phyloP scores from a whole-genome alignment of 1,284 basidiomycete species.

The Inonotus obliquus region DNA sequence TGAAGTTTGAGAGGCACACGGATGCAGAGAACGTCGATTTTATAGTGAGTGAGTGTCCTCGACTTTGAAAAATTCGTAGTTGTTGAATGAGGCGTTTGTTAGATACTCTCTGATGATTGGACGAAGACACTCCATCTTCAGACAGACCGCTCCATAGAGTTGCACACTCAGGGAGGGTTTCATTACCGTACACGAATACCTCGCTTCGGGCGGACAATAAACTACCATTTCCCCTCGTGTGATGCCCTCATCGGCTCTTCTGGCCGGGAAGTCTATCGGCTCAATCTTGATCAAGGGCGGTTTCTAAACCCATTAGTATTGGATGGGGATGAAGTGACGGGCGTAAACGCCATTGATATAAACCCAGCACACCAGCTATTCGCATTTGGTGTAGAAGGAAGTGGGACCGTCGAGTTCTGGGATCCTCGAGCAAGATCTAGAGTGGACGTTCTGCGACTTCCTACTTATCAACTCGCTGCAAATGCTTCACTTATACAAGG shows the following conservation, averaged over 20 bases:
- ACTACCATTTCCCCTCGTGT: slow-evolving; percentile 84
- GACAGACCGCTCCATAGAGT: slow-evolving; percentile 89
- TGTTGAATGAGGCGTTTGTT: slow-evolving; percentile 1
- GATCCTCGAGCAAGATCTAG: slow-evolving; percentile 83
- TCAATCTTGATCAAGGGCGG: slow-evolving; percentile 94
- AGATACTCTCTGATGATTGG: slow-evolving; percentile 98
- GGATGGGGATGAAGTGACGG: slow-evolving; percentile 58
- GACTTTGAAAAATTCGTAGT: neutral
- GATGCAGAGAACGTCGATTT: slow-evolving; percentile 99
- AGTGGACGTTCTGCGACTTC: slow-evolving; percentile 78
- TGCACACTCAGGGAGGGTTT: slow-evolving; percentile 92
- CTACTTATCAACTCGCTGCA: slow-evolving; percentile 54
- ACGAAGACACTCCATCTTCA: slow-evolving; percentile 98
- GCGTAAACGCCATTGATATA: slow-evolving; percentile 90
- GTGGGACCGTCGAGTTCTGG: slow-evolving; percentile 92
- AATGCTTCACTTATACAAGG: slow-evolving; percentile 36
- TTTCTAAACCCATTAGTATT: slow-evolving; percentile 81
- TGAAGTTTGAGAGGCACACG: slow-evolving; percentile 96
- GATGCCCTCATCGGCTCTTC: slow-evolving; percentile 77
- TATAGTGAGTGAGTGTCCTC: slow-evolving; percentile 70
- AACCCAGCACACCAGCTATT: slow-evolving; percentile 93
- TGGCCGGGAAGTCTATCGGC: slow-evolving; percentile 85
- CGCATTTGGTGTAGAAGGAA: slow-evolving; percentile 83
- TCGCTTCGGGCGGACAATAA: slow-evolving; percentile 86
- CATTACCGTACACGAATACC: slow-evolving; percentile 94